phyloP scores from a whole-genome alignment of 768 basidiomycete genomes.

The Serendipita vermifera region DNA sequence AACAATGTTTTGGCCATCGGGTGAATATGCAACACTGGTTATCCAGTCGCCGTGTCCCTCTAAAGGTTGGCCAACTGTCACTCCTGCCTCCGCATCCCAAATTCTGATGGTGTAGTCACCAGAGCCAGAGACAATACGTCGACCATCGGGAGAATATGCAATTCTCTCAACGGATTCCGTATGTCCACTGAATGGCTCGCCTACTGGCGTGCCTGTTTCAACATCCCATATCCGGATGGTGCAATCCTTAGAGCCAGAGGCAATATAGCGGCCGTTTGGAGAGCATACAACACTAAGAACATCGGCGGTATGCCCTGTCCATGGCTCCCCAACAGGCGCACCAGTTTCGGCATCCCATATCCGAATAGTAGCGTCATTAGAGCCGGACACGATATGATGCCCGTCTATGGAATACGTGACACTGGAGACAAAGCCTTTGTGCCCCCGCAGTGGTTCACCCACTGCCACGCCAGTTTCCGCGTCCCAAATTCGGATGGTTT shows the following conservation, averaged over 20 bases:
- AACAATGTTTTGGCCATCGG: not conserved
- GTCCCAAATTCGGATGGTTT: conserved; percentile 6
- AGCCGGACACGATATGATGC: not conserved
- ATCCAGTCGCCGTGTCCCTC: too few species aligned
- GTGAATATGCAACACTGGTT: too few species aligned
- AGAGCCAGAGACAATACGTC: too few species aligned
- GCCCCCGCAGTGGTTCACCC: conserved; percentile 3
- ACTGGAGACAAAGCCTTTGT: conserved; percentile 3
- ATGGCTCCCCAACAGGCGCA: not conserved
- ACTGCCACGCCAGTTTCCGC: not conserved
- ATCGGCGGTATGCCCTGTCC: too few species aligned
- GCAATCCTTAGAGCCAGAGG: not conserved
- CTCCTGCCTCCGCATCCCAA: too few species aligned
- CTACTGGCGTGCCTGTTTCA: not conserved
- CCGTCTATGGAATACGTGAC: too few species aligned
- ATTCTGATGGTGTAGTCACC: too few species aligned
- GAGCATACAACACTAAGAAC: too few species aligned
- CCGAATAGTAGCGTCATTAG: not conserved
- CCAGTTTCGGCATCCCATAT: not conserved
- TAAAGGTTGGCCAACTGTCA: too few species aligned
- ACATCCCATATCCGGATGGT: not conserved
- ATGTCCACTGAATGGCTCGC: too few species aligned
- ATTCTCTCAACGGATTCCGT: too few species aligned
- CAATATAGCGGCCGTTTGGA: not conserved
- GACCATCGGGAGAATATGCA: too few species aligned